These are phyloP conservation scores for Bifiguratus adelaidae DNA, from an alignment of 192 early-diverging fungal genomes.

Conservation along the genomic window DNA sequence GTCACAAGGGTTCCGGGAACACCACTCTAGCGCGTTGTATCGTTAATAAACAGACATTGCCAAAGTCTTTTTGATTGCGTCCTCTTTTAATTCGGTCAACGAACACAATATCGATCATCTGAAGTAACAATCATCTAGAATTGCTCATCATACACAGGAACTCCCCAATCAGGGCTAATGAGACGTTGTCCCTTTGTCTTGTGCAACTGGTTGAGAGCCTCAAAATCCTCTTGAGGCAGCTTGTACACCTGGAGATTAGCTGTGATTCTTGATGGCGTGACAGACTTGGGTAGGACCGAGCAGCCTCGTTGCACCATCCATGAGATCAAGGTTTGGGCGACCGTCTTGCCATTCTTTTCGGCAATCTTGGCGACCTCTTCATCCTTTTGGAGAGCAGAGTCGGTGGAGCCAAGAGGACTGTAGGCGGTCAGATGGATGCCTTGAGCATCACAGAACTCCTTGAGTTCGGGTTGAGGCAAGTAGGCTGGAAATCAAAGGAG, in stretches of 20 bases:
- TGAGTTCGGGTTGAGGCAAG: constrained; percentile 42
- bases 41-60: too few relatives aligned
- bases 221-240: constrained; percentile 26
- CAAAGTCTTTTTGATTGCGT: too few relatives aligned
- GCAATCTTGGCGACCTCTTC: constrained; percentile 53
- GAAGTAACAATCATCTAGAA: too few relatives aligned
- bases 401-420: constrained; percentile 60
- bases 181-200: constrained; percentile 16
- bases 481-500: constrained; percentile 6
- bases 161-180: constrained; percentile 15
- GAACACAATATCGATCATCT: too few relatives aligned
- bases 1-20: too few relatives aligned
- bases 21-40: too few relatives aligned
- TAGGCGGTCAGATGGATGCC: constrained; percentile 73
- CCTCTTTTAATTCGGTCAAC: too few relatives aligned
- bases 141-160: constrained; percentile 21
- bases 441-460: constrained; percentile 60
- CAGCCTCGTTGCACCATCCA: constrained; percentile 72
- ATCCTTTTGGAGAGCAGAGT: constrained; percentile 11
- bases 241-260: constrained; percentile 44
- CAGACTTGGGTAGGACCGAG: constrained; percentile 75
- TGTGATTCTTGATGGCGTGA: constrained; percentile 44
- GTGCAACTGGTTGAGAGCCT: constrained; percentile 22
- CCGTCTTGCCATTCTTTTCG: constrained; percentile 43
- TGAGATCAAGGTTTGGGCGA: constrained; percentile 70